Conservation (phyloP, 352 stramenopile species). For the Phytophthora sp. region DNA sequence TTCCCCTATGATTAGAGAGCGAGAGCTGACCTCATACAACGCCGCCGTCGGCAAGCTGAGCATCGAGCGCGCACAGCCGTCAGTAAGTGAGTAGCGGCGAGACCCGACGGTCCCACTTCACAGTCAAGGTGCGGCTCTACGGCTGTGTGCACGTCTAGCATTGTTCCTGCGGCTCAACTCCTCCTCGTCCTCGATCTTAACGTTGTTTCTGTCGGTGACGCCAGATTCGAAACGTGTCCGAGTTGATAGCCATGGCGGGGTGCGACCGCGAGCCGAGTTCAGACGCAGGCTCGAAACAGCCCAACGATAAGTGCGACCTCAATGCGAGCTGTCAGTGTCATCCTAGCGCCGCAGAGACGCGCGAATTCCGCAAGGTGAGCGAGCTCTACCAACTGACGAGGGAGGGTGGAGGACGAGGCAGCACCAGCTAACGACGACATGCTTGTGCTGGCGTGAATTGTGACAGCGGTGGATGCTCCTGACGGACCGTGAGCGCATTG, state of each 20-base stretch:
- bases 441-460: constrained; percentile 26
- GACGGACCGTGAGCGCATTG: constrained; percentile 75
- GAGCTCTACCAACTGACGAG: neutral
- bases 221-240: constrained; percentile 35
- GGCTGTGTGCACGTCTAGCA: neutral
- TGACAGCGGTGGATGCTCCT: constrained; percentile 79
- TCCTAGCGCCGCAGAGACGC: constrained; percentile 68
- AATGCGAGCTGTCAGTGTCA: constrained; percentile 60
- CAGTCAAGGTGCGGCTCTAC: constrained; percentile 19
- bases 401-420: neutral
- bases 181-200: constrained; percentile 2
- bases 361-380: constrained; percentile 84
- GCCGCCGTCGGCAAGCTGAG: constrained; percentile 27
- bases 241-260: constrained; percentile 53
- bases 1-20: constrained; percentile 25
- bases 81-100: constrained; percentile 21
- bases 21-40: constrained; percentile 29
- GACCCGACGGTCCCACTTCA: neutral
- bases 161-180: neutral
- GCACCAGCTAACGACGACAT: constrained; percentile 18
- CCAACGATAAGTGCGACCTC: constrained; percentile 23
- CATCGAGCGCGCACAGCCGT: neutral
- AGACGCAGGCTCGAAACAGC: constrained; percentile 32
- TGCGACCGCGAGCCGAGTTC: constrained; percentile 43
- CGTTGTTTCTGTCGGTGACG: constrained; percentile 2